Evolutionary conservation across 1,139 yeast genomes (phyloP), one percentile per base, ranked within the genome.

Genomic region (Scheffersomyces cryptocercus): DNA sequence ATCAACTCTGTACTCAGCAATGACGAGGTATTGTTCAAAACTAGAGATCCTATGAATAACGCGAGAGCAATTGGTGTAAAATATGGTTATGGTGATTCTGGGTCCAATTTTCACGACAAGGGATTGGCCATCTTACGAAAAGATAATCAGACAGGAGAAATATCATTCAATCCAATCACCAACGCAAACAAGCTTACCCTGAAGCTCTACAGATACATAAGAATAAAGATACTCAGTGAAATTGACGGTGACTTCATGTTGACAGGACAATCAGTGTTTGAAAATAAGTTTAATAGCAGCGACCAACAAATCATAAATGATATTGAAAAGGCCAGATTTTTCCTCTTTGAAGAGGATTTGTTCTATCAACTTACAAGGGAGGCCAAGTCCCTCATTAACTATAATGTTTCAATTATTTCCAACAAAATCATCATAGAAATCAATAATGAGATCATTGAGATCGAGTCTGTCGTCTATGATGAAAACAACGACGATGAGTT

Each of bases 51-150:
- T 53, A 72, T 37, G 11, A 64, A 58, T 31, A 81, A 81, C 33
- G 66, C 75, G 50, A 40, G 70, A 41, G 71, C 77, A 14, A 71
- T 91, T 36, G 95, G 91, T 1, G 85, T 91, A 31, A 88, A 88
- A 56, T 91, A 87, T 59, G 98, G 98, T 0, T 93, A 81, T 64
- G 93, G 87, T 8, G 97, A 90, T 61, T 83, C 96, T 0, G 99
- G 98, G 0, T 88, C 96, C 1, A 79, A 75, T 30, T 73, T 62
- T 50, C 67, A 68, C 42, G 95, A 88, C 53, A 77, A 79, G 50
- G 97, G 97, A 1, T 67, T 84, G 36, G 97, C 96, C 0, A 64
- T 85, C 1, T 67, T 89, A 46, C 67, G 81, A 50, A 67, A 70
- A 46, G 66, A 68, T 45, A 57, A 55, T 13, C 49, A 45, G n/a